phyloP scores from a whole-genome alignment of 805 yeast species.

The Wickerhamiella bombiphila region DNA sequence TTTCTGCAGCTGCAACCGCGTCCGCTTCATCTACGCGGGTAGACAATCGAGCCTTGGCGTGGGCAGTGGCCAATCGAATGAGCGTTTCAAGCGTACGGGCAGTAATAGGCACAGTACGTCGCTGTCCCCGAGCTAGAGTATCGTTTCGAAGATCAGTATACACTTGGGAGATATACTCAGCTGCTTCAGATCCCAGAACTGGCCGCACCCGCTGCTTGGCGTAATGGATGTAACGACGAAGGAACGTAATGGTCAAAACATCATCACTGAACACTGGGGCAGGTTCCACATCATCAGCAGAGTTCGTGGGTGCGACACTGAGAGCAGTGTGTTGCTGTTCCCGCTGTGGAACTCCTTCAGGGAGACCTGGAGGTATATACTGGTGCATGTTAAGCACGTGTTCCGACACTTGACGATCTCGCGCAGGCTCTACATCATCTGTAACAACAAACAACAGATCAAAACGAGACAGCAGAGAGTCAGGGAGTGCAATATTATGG shows the following conservation, averaged over 20 bases:
- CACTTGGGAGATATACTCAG: constrained; percentile 62
- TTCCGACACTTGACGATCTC: constrained; percentile 79
- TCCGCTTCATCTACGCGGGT: constrained; percentile 59
- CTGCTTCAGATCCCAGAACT: constrained; percentile 58
- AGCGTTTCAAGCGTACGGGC: constrained; percentile 96
- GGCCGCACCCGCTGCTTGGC: constrained; percentile 84
- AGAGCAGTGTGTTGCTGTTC: constrained; percentile 57
- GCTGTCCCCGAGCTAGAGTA: constrained; percentile 29
- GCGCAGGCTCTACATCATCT: constrained; percentile 75
- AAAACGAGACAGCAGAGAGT: constrained; percentile 89
- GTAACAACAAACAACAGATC: constrained; percentile 91
- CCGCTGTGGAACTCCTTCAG: constrained; percentile 87
- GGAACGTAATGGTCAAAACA: constrained; percentile 63
- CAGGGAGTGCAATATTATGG: constrained; percentile 91
- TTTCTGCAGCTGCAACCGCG: constrained; percentile 71
- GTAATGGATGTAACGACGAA: constrained; percentile 85
- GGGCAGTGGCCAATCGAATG: constrained; percentile 90
- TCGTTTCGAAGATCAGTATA: constrained; percentile 75
- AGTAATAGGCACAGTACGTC: constrained; percentile 81
- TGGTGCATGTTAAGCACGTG: constrained; percentile 92
- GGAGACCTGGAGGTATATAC: constrained; percentile 69
- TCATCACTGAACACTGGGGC: constrained; percentile 40
- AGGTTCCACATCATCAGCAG: constrained; percentile 25
- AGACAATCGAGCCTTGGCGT: constrained; percentile 87
- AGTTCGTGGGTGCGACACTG: constrained; percentile 59